Evolutionary conservation across 768 basidiomycete genomes (phyloP), one percentile per base, ranked within the genome.

Genomic region (Psilocybe cubensis): DNA sequence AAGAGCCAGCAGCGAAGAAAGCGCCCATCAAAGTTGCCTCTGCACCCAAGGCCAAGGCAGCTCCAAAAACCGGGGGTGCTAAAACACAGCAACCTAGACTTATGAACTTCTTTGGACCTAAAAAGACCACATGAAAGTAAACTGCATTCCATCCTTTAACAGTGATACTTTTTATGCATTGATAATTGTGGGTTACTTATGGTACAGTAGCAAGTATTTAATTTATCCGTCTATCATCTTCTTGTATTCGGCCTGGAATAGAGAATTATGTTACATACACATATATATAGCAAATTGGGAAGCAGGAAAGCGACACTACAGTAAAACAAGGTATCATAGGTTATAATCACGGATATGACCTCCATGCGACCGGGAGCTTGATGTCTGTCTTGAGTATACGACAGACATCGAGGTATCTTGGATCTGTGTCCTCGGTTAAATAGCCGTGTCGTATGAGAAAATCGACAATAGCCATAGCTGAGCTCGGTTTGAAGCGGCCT

Each of bases 381-480:
- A 72, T 62, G 31, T 68, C 66, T 14, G 64, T 62, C 54, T 67
- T 72, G 23, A 73, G 53, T 20, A 62, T 57, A 23, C 67, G 59
- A 50, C 66, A 70, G 17, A 74, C 65, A 28, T 74, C 70, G 6
- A 67, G 60, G 47, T 68, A 74, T 47, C 67, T 66, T n/a, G 68
- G 63, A 60, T 74, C 72, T 24, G 71, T 68, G 44, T 66, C 67
- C 43, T 71, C 68, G 35, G 72, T 71, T 3, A 71, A 57, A 54
- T 68, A 67, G 3, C 77, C 78, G 23, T 73, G 73, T 42, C 75
- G 68, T 52, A 76, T 62, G 57, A 76, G 64, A 58, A 80, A 80
- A 56, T 79, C 76, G 4, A 79, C 59, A 43, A 79, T 66, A 1
- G 75, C 78, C 61, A 79, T 63, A 17, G 75, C 78, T 43, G 76